Conservation (phyloP, 1,139 yeast species). For the Chernovozyma aurita region DNA sequence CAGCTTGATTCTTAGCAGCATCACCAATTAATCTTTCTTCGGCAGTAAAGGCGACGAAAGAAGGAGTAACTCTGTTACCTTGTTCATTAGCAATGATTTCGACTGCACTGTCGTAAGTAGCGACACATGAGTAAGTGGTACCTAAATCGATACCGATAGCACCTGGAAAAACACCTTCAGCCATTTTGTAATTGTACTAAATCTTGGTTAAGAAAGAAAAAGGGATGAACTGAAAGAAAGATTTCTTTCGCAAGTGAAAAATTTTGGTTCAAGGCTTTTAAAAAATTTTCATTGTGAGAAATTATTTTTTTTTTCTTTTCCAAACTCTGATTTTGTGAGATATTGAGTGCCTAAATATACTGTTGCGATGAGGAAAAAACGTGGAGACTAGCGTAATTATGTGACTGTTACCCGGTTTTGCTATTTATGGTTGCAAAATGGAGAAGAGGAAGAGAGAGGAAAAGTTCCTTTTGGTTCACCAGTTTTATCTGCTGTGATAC, state of each 20-base stretch:
- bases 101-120: slow-evolving; percentile 71
- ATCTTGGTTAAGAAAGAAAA: slow-evolving; percentile 8
- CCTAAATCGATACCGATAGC: slow-evolving; percentile 86
- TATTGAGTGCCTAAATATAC: slow-evolving; percentile 4
- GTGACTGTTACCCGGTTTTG: slow-evolving; percentile 6
- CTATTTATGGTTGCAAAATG: slow-evolving; percentile 1
- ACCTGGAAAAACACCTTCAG: slow-evolving; percentile 99
- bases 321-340: slow-evolving; percentile 1
- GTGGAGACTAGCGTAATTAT: slow-evolving; percentile 1
- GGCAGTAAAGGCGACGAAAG: slow-evolving; percentile 95
- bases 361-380: background rate
- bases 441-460: too few species aligned
- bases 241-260: slow-evolving; percentile 7
- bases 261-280: slow-evolving; percentile 7
- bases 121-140: slow-evolving; percentile 82
- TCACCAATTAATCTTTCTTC: slow-evolving; percentile 98
- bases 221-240: slow-evolving; percentile 7
- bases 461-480: too few species aligned
- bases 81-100: slow-evolving; percentile 58
- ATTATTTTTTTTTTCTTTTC: background rate
- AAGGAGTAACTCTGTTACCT: slow-evolving; percentile 82
- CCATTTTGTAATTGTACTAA: slow-evolving; percentile 58
- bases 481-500: too few species aligned
- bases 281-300: slow-evolving; percentile 5
- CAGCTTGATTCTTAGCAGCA: slow-evolving; percentile 99